phyloP scores from a whole-genome alignment of 1,284 basidiomycete species.

The Macrocystidia cucumis region DNA sequence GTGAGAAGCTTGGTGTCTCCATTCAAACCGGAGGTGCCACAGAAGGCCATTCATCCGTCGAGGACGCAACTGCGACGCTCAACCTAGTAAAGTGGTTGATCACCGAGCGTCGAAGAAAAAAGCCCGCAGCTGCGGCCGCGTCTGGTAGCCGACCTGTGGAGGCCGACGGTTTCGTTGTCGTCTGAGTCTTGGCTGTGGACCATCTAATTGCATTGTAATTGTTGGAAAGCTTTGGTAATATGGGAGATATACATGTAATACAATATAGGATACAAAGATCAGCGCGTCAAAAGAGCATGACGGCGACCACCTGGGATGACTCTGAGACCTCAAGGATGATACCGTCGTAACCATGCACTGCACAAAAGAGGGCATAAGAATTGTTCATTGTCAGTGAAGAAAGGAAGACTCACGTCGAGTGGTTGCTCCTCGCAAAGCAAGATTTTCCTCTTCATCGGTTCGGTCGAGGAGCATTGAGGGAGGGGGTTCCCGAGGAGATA shows the following conservation, averaged over 20 bases:
- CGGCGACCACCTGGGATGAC: conserved; percentile 65
- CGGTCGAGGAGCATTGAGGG: conserved; percentile 84
- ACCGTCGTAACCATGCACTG: conserved; percentile 79
- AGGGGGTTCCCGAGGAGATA: conserved; percentile 59
- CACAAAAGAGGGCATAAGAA: conserved; percentile 12
- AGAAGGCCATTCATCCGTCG: conserved; percentile 77
- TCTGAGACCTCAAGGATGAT: conserved; percentile 77
- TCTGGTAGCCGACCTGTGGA: too few species aligned
- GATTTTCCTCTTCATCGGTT: conserved; percentile 70
- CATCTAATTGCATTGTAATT: too few species aligned
- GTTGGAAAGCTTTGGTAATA: too few species aligned
- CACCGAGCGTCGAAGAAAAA: too few species aligned
- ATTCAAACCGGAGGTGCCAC: conserved; percentile 74
- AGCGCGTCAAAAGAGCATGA: conserved; percentile 57
- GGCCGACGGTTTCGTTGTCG: too few species aligned
- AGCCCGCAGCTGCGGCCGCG: too few species aligned
- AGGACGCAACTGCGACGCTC: conserved; percentile 79
- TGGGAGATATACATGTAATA: too few species aligned
- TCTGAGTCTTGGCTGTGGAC: too few species aligned
- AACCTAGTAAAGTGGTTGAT: conserved; percentile 77
- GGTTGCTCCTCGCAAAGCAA: conserved; percentile 63
- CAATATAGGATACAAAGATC: too few species aligned
- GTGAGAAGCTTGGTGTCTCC: conserved; percentile 65
- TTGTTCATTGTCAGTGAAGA: conserved; percentile 6
- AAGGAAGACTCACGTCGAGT: conserved; percentile 54